phyloP scores from a whole-genome alignment of 2,329 filamentous ascomycete species.

The Alternaria atra region DNA sequence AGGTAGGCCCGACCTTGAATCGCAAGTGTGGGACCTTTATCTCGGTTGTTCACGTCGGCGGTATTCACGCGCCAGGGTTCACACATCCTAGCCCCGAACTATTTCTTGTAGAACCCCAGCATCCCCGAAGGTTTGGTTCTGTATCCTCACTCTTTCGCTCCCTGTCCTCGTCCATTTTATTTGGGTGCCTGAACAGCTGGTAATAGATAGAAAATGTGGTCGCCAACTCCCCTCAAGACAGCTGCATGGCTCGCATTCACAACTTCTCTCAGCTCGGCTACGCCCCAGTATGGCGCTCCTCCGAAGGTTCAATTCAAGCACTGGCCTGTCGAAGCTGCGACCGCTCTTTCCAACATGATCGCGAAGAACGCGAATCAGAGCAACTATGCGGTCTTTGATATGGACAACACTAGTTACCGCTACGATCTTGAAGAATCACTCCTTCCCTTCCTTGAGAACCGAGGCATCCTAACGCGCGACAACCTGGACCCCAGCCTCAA shows the following conservation, averaged over 20 bases:
- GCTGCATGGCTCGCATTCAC: constrained; percentile 31
- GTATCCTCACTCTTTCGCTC: not conserved
- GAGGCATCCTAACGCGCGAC: constrained; percentile 41
- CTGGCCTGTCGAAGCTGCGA: constrained; percentile 40
- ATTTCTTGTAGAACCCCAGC: not conserved
- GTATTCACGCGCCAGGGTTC: constrained; percentile 10
- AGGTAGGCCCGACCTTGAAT: constrained; percentile 13
- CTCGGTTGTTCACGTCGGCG: constrained; percentile 24
- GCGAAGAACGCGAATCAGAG: constrained; percentile 40
- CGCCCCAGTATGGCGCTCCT: constrained; percentile 26
- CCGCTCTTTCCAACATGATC: constrained; percentile 41
- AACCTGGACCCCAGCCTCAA: constrained; percentile 41
- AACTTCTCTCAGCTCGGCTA: constrained; percentile 16
- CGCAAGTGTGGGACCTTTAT: constrained; percentile 9
- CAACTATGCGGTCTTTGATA: constrained; percentile 45
- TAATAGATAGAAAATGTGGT: constrained; percentile 2
- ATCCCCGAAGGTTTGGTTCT: constrained; percentile 5
- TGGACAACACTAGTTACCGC: constrained; percentile 45
- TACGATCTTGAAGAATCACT: constrained; percentile 44
- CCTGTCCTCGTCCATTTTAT: not conserved
- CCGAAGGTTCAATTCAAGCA: constrained; percentile 31
- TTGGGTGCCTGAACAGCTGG: not conserved
- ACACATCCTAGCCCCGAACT: not conserved
- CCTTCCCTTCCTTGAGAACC: constrained; percentile 43
- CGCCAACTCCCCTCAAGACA: constrained; percentile 22